phyloP scores from a whole-genome alignment of 148 eudicot species.

The Spergularia marina region DNA sequence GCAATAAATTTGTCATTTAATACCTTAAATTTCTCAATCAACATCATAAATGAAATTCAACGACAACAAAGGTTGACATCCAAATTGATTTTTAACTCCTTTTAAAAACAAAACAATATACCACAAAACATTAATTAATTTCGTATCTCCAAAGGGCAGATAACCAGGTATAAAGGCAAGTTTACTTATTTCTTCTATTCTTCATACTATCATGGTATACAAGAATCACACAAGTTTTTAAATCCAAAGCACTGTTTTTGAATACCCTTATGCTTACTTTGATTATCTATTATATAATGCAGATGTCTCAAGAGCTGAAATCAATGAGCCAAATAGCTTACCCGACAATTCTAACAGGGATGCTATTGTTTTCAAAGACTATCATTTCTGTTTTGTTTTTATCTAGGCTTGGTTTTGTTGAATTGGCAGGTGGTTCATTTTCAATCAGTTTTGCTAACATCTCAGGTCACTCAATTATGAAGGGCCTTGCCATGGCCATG shows the following conservation, averaged over 20 bases:
- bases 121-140: neutral
- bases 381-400: slow-evolving; percentile 18
- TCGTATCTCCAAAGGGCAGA: neutral
- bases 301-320: slow-evolving; percentile 14
- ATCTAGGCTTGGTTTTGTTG: slow-evolving; percentile 13
- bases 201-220: slow-evolving; percentile 5
- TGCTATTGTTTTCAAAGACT: slow-evolving; percentile 1
- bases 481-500: slow-evolving; percentile 19
- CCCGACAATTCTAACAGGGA: slow-evolving; percentile 8
- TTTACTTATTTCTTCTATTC: neutral
- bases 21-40: neutral
- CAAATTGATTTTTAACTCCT: slow-evolving; percentile 2
- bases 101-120: neutral
- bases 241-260: neutral
- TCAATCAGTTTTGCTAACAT: slow-evolving; percentile 15
- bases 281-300: neutral
- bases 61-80: neutral
- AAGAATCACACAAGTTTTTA: neutral
- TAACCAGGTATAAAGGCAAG: neutral
- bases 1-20: neutral
- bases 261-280: neutral
- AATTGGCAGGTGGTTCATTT: slow-evolving; percentile 17
- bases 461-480: slow-evolving; percentile 16
- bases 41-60: neutral
- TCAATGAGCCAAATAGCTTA: slow-evolving; percentile 1